These are phyloP conservation scores for Termitomyces sp. DNA, from an alignment of 1,284 basidiomycete genomes.

Conservation along the genomic window DNA sequence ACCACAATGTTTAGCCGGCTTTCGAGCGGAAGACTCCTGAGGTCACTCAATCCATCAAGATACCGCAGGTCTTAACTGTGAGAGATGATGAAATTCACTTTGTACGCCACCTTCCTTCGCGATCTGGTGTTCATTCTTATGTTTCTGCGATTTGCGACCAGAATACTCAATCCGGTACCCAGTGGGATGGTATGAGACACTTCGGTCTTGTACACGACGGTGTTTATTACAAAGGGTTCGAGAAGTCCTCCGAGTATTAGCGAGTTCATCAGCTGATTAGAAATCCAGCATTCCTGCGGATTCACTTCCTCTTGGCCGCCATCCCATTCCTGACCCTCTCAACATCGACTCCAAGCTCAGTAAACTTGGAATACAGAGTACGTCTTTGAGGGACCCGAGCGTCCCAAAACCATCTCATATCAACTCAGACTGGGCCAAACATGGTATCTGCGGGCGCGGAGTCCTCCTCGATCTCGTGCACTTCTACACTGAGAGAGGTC, in stretches of 20 bases:
- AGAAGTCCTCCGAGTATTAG: background rate
- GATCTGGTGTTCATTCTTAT: background rate
- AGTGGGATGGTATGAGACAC: constrained; percentile 68
- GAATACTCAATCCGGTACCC: constrained; percentile 71
- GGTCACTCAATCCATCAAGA: constrained; percentile 32
- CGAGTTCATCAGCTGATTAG: background rate
- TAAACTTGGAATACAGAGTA: background rate
- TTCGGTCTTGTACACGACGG: constrained; percentile 48
- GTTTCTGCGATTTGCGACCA: constrained; percentile 20
- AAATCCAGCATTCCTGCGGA: background rate
- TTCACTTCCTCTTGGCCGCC: background rate
- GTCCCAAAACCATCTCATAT: background rate
- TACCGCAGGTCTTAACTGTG: constrained; percentile 23
- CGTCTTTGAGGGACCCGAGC: background rate
- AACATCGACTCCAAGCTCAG: background rate
- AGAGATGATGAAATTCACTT: constrained; percentile 60
- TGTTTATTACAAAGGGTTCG: constrained; percentile 59
- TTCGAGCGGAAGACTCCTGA: constrained; percentile 51
- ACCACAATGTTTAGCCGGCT: constrained; percentile 36
- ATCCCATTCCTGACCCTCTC: background rate
- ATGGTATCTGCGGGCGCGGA: background rate
- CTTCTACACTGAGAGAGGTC: background rate
- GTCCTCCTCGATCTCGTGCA: background rate
- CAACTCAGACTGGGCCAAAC: background rate
- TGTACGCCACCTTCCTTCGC: constrained; percentile 31